phyloP scores from a whole-genome alignment of 305 asterid genomes.

The Striga hermonthica region DNA sequence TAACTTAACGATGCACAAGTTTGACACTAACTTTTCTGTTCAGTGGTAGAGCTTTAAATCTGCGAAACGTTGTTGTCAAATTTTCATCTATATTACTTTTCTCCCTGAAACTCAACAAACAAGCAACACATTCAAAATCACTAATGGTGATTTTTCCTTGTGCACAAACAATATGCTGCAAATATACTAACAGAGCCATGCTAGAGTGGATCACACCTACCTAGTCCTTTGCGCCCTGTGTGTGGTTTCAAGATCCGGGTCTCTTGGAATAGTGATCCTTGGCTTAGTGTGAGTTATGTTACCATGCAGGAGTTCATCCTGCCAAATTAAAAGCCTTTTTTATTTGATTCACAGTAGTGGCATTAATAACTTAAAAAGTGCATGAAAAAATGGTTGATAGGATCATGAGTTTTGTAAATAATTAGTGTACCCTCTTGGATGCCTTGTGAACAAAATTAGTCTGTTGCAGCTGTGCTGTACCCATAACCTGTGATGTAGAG shows the following conservation, averaged over 20 bases:
- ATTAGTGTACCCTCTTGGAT: slow-evolving; percentile 62
- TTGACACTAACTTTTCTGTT: slow-evolving; percentile 68
- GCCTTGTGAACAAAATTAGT: slow-evolving; percentile 70
- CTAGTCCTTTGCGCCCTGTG: slow-evolving; percentile 73
- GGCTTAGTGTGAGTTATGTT: slow-evolving; percentile 39
- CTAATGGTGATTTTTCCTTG: slow-evolving; percentile 10
- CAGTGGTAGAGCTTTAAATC: slow-evolving; percentile 90
- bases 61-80: slow-evolving; percentile 43
- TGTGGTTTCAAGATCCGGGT: slow-evolving; percentile 79
- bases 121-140: slow-evolving; percentile 26
- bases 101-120: slow-evolving; percentile 51
- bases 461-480: slow-evolving; percentile 62
- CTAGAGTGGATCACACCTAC: slow-evolving; percentile 33
- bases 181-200: slow-evolving; percentile 16
- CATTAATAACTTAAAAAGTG: background rate
- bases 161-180: background rate
- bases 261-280: slow-evolving; percentile 76
- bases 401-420: slow-evolving; percentile 22
- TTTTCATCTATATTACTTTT: slow-evolving; percentile 53
- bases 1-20: slow-evolving; percentile 15
- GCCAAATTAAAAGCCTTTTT: slow-evolving; percentile 26
- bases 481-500: slow-evolving; percentile 57
- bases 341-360: background rate
- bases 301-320: slow-evolving; percentile 55
- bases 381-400: background rate